Base-by-base conservation (phyloP, 2,329 filamentous ascomycete species). In the Monilinia fructicola region DNA sequence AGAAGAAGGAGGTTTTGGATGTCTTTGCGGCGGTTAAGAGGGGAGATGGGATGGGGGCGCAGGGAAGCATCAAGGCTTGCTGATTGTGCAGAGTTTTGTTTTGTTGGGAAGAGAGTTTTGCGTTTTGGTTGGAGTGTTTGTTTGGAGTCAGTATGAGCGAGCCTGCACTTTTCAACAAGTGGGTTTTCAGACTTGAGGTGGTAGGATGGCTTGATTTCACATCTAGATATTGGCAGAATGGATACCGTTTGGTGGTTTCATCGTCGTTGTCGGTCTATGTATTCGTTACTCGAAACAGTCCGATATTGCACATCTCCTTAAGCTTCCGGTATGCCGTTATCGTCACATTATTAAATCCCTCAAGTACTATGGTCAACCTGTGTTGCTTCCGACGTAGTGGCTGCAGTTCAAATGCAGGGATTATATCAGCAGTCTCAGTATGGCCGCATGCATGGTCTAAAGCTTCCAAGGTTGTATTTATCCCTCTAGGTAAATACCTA, bases 81-180 rank as follows among this genome's bases (percentile, higher is more conserved):
- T 44, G 40, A 26, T 50, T 50, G 21, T 50, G 11, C n/a, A 23
- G n/a, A 23, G n/a, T 50, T 11, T 50, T 23, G 11, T 12, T 42
- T 42, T 28, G 21, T 35, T 35, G 11, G 11, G 14, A n/a, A 48
- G 26, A 16, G 42, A 21, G 23, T 21, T 11, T 48, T 9, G 44
- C 21, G 18, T n/a, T 23, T n/a, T n/a, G 7, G 44, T 35, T 31
- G 44, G 18, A 31, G 28, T 31, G 28, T 31, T 31, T 31, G 18
- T n/a, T 59, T 26, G 26, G 16, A n/a, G 55, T 31, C 16, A 21
- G 18, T 11, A 12, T 58, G 26, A 26, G 42, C 55, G 23, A 26
- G 44, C 55, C n/a, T 58, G 55, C 40, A n/a, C 56, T 60, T 23
- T 60, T 23, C 53, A 50, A 16, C 28, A 35, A 18, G 28, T 38